These are phyloP conservation scores for Solanum chiquidenum DNA, from an alignment of 257 asterid species.

Conservation along the genomic window DNA sequence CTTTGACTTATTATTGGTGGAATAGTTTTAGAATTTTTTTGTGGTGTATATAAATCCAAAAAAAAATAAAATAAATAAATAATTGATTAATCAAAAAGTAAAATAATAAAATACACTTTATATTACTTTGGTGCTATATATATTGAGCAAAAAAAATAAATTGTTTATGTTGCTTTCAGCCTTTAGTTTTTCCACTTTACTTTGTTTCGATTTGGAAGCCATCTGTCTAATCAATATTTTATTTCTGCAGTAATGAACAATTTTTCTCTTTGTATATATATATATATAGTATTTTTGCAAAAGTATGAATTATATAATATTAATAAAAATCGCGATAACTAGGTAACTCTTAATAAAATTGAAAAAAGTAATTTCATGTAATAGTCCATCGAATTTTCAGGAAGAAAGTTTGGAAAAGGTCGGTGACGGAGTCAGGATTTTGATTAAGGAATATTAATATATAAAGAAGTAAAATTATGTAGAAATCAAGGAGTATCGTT, in stretches of 20 bases:
- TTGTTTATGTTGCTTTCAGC: not conserved
- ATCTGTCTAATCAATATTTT: not conserved
- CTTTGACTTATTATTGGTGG: not conserved
- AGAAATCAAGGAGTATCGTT: too few relatives aligned
- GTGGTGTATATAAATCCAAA: not conserved
- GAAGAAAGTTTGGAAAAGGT: too few relatives aligned
- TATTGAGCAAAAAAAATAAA: not conserved
- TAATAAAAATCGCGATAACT: not conserved
- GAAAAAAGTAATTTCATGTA: too few relatives aligned
- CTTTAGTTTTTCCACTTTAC: not conserved
- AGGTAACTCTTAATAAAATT: not conserved
- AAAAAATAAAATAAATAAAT: not conserved
- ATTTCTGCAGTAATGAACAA: not conserved
- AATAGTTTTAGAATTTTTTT: not conserved
- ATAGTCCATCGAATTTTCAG: not conserved
- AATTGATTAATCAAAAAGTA: not conserved
- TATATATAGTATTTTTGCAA: not conserved
- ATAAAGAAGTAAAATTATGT: too few relatives aligned
- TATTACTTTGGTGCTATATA: not conserved
- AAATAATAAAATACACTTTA: not conserved
- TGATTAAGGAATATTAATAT: too few relatives aligned
- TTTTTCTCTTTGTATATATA: too few relatives aligned
- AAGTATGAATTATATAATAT: not conserved
- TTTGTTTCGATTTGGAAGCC: not conserved
- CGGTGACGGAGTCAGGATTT: too few relatives aligned